Evolutionary conservation across 768 basidiomycete species (phyloP).

Genomic region (Brasilioporus rufonigricans): DNA sequence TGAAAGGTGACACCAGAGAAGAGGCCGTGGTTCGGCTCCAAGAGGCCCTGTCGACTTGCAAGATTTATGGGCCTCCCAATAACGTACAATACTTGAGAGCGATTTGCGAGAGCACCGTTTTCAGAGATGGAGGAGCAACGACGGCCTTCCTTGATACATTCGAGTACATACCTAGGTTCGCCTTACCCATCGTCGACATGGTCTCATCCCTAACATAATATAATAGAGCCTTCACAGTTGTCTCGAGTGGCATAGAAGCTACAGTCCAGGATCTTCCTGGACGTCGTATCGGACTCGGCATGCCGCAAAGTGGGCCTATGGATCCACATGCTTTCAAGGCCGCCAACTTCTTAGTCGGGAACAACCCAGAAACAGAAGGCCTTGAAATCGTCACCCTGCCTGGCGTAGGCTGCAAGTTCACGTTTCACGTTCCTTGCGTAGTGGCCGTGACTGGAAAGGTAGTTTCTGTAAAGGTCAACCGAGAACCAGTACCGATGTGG

Average conservation of each 20-base stretch:
- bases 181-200: not conserved
- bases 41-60: slow-evolving; percentile 36
- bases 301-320: slow-evolving; percentile 65
- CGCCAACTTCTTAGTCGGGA: slow-evolving; percentile 60
- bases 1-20: slow-evolving; percentile 43
- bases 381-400: slow-evolving; percentile 53
- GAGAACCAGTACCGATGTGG: slow-evolving; percentile 44
- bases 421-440: slow-evolving; percentile 51
- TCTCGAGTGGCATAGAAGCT: slow-evolving; percentile 54
- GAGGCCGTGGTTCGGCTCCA: slow-evolving; percentile 45
- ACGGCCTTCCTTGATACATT: slow-evolving; percentile 51
- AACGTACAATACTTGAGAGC: slow-evolving; percentile 52
- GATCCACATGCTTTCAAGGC: slow-evolving; percentile 53
- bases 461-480: slow-evolving; percentile 43
- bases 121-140: slow-evolving; percentile 42
- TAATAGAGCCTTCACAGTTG: slow-evolving; percentile 48
- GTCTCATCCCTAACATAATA: not conserved
- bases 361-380: slow-evolving; percentile 46
- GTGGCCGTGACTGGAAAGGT: slow-evolving; percentile 57
- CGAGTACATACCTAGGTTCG: slow-evolving; percentile 40
- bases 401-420: slow-evolving; percentile 41
- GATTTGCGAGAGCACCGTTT: slow-evolving; percentile 40
- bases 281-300: slow-evolving; percentile 50
- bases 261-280: slow-evolving; percentile 60
- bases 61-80: slow-evolving; percentile 58